Base-by-base conservation (phyloP, 495 filamentous ascomycete species). In the Saxophila tyrrhenica region DNA sequence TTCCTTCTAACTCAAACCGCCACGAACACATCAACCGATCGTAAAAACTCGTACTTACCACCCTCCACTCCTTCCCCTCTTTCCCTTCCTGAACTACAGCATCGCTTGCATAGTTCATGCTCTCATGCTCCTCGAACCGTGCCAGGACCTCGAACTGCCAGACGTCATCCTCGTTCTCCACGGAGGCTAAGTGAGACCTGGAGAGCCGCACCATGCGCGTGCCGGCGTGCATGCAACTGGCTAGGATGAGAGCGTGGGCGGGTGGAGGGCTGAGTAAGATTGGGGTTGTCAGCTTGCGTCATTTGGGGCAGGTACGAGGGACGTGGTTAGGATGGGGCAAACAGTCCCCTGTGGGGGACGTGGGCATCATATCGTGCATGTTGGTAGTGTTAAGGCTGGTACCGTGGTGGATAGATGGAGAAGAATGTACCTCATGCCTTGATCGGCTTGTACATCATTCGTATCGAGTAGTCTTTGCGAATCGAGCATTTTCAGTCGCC, bases 81-180 rank as follows among this genome's bases (percentile, higher is more conserved):
- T 55, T 24, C 38, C 5, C 20, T 15, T 24, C 13, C 7, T 35
- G 29, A 5, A 35, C 29, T 13, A 35, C 17, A 46, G 74, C 77
- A 71, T 89, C 88, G 56, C 86, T 85, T 15, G 83, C 91, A 67
- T 98, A 98, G 62, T 91, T 92, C 91, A 97, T 94, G 65, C 89
- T 95, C 70, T 87, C 73, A 69, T 96, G 88, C 66, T 89, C 87
- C 52, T 85, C 86, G 62, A 92, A 92, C 58, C 76, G 76, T 1
- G 78, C 84, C 39, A 94, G 56, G 16, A 91, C 74, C 47, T 77
- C 70, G 59, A 89, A 83, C 16, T 63, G 63, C 75, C 83, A 89
- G n/a, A 69, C 58, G 0, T 67, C 71, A 19, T 67, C 55, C 1
- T 58, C 60, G 0, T 55, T 24, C 41, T 35, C 29, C 29, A 13